These are phyloP conservation scores for Starmera pachycereana DNA, from an alignment of 805 yeast genomes.

Conservation along the genomic window DNA sequence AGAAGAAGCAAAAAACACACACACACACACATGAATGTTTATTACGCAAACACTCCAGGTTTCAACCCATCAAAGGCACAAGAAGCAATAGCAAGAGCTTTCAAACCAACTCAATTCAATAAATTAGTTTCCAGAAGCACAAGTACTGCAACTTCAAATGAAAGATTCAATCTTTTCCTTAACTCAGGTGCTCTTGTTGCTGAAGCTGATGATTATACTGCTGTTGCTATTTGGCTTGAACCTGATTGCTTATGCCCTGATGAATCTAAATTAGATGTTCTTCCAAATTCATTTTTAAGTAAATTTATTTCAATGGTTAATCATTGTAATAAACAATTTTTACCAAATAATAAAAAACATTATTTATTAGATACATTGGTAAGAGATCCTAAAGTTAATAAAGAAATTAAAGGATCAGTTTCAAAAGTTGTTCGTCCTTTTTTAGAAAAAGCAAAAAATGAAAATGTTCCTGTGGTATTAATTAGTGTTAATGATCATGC, in stretches of 20 bases:
- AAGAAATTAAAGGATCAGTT: slow-evolving; percentile 6
- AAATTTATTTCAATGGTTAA: background rate
- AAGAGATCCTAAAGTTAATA: slow-evolving; percentile 3
- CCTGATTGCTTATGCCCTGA: background rate
- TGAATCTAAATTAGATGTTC: background rate
- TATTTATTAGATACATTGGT: slow-evolving; percentile 11
- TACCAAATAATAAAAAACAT: slow-evolving; percentile 2
- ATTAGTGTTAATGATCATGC: slow-evolving; percentile 12
- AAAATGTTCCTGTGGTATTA: slow-evolving; percentile 9
- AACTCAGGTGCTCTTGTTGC: background rate
- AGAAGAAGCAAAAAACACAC: no score
- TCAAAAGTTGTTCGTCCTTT: slow-evolving; percentile 10
- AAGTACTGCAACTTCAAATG: no score
- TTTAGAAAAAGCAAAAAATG: slow-evolving; percentile 7
- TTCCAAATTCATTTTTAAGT: no score
- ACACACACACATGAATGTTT: no score
- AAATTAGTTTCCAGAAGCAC: no score
- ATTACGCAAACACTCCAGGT: no score
- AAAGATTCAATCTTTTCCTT: background rate
- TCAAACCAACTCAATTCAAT: no score
- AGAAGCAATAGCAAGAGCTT: no score
- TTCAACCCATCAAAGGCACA: no score
- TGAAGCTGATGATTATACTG: background rate
- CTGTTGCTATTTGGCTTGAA: background rate
- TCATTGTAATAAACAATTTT: background rate